Conservation (phyloP, 371 early-diverging fungal genomes). For the Chytridiales sp. region DNA sequence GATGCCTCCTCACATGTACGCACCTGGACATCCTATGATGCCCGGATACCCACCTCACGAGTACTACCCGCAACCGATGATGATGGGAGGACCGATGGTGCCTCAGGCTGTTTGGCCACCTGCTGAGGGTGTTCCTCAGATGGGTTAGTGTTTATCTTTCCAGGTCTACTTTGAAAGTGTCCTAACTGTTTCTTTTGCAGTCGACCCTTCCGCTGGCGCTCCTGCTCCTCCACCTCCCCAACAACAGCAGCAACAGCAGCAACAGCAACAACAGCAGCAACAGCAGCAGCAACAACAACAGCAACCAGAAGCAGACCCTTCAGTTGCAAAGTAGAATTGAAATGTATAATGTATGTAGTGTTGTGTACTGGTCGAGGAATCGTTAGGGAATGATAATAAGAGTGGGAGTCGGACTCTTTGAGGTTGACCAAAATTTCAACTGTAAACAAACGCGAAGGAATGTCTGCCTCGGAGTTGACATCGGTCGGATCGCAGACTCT, state of each 20-base stretch:
- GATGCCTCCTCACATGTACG: too few species aligned
- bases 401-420: not conserved
- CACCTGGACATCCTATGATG: too few species aligned
- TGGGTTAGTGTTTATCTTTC: too few species aligned
- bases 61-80: too few species aligned
- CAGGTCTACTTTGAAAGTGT: too few species aligned
- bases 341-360: too few species aligned
- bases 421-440: not conserved
- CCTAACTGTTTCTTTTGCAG: too few species aligned
- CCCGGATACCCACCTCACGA: too few species aligned
- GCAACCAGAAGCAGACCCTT: not conserved
- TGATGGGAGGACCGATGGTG: too few species aligned
- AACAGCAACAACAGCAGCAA: not conserved
- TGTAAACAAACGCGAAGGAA: not conserved
- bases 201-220: not conserved
- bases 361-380: not conserved
- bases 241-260: not conserved
- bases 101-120: too few species aligned
- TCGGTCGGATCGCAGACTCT: constrained; percentile 22
- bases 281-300: constrained; percentile 2
- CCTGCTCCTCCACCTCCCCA: not conserved
- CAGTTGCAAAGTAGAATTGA: too few species aligned
- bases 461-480: constrained; percentile 10
- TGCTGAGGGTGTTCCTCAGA: too few species aligned
- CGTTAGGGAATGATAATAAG: not conserved